Evolutionary conservation across 176 grass and related monocot genomes (phyloP).

Genomic region (Rhynchospora tenuis): DNA sequence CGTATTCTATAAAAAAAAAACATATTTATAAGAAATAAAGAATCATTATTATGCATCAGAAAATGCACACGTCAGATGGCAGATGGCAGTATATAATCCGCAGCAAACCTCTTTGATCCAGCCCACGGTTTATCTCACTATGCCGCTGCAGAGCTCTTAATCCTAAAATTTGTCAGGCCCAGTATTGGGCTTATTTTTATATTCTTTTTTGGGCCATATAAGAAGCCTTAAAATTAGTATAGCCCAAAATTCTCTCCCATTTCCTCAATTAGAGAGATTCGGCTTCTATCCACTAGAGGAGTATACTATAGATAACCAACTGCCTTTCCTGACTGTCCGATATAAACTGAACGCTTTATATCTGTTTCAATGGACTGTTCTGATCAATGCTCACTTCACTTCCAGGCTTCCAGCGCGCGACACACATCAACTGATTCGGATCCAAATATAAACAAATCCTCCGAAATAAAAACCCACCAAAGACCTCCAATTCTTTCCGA

Average conservation of each 20-base stretch:
- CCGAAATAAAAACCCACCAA: neutral
- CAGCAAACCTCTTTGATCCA: neutral
- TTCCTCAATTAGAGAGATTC: neutral
- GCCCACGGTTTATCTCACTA: neutral
- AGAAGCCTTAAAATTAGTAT: neutral
- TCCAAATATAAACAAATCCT: neutral
- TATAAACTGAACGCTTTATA: neutral
- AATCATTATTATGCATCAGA: too few species aligned
- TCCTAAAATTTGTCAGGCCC: neutral
- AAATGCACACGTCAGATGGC: too few species aligned
- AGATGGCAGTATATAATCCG: too few species aligned
- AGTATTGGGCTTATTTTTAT: too few species aligned
- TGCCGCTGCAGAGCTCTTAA: neutral
- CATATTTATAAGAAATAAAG: too few species aligned
- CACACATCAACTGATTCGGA: neutral
- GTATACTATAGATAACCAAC: neutral
- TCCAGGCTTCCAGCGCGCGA: neutral
- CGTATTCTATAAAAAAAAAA: neutral
- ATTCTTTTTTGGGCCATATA: too few species aligned
- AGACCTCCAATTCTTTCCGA: neutral
- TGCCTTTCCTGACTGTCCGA: neutral
- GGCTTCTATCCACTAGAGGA: neutral
- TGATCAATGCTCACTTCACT: neutral
- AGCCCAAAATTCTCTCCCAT: neutral
- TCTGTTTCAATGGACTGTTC: neutral